Evolutionary conservation across 179 eudicot genomes (phyloP).

Genomic region (Amaranthus tricolor): DNA sequence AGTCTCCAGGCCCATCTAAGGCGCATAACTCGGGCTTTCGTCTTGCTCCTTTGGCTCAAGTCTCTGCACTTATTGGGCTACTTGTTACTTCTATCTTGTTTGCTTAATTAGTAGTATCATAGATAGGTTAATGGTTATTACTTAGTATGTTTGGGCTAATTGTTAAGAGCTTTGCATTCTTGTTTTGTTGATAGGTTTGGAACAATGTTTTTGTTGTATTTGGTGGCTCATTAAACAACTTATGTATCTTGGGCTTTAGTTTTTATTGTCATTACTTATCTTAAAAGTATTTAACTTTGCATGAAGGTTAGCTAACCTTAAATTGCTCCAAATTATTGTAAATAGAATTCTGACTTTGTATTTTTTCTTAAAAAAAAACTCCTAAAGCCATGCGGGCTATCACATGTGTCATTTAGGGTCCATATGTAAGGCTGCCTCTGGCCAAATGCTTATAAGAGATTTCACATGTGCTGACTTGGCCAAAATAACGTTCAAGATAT

Average conservation of each 20-base stretch:
- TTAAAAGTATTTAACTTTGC: too few relatives aligned
- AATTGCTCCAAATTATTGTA: too few relatives aligned
- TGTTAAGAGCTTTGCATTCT: neutral
- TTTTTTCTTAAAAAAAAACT: too few relatives aligned
- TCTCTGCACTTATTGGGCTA: constrained; percentile 9
- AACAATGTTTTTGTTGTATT: neutral
- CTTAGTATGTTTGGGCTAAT: neutral
- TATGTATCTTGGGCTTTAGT: neutral
- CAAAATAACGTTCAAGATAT: too few relatives aligned
- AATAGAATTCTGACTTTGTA: too few relatives aligned
- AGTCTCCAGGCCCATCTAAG: neutral
- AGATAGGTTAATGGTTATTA: neutral
- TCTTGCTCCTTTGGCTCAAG: neutral
- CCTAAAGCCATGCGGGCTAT: too few relatives aligned
- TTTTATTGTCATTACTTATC: too few relatives aligned
- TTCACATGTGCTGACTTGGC: too few relatives aligned
- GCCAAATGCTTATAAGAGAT: too few relatives aligned
- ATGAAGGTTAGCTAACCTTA: too few relatives aligned
- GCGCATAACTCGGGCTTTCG: neutral
- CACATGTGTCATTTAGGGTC: too few relatives aligned
- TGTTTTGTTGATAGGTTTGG: neutral
- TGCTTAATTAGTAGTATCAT: neutral
- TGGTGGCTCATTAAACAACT: neutral
- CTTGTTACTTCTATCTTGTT: constrained; percentile 13
- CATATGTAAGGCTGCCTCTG: too few relatives aligned